Percentiles rank a stretch among this genome's conserved stretches.
phyloP scores from a whole-genome alignment of 331 rosid species.

The Cydonia oblonga region DNA sequence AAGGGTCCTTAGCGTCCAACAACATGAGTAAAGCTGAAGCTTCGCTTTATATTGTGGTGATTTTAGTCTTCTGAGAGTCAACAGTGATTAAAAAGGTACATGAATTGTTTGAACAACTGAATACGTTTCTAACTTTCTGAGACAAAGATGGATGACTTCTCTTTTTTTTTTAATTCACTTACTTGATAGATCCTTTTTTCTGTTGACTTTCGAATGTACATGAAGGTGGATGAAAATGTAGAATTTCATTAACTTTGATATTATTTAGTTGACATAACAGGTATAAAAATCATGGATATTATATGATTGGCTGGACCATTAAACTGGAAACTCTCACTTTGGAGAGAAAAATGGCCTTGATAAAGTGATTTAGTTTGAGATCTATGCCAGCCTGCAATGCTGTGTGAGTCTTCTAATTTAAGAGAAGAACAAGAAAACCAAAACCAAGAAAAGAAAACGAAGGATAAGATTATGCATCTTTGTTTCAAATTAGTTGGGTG shows the following conservation, averaged over 20 bases:
- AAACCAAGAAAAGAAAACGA: neutral
- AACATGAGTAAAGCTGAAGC: slow-evolving; percentile 7
- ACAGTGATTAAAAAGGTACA: neutral
- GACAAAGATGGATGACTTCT: slow-evolving; percentile 22
- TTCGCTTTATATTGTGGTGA: slow-evolving; percentile 10
- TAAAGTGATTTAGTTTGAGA: neutral
- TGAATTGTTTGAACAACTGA: slow-evolving; percentile 20
- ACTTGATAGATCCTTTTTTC: slow-evolving; percentile 11
- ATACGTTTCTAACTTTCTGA: slow-evolving; percentile 21
- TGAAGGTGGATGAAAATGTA: slow-evolving; percentile 8
- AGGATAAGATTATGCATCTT: neutral
- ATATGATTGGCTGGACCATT: neutral
- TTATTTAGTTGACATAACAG: slow-evolving; percentile 3
- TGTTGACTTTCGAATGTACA: slow-evolving; percentile 5
- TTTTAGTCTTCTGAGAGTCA: slow-evolving; percentile 7
- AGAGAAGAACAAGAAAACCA: neutral
- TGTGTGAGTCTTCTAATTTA: neutral
- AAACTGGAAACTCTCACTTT: neutral
- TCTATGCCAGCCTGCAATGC: neutral
- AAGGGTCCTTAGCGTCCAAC: slow-evolving; percentile 13
- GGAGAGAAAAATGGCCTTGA: neutral
- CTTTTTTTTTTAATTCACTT: slow-evolving; percentile 20
- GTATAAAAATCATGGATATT: neutral
- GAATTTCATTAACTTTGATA: slow-evolving; percentile 7
- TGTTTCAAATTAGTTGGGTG: slow-evolving; percentile 2